Evolutionary conservation across 1,284 basidiomycete genomes (phyloP).

Genomic region (Sporisorium sorghi): DNA sequence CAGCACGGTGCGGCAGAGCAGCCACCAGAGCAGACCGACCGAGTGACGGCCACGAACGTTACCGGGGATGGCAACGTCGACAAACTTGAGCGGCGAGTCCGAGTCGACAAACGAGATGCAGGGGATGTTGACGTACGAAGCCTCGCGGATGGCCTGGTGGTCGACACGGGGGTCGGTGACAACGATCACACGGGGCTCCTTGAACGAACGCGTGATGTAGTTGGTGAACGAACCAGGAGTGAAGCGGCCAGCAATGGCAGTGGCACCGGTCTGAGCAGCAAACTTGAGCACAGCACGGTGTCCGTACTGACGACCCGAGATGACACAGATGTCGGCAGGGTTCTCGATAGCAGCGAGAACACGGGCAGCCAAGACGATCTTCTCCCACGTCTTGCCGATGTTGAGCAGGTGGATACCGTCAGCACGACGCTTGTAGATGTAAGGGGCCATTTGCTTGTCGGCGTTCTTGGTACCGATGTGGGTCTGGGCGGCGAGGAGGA

Average conservation of each 20-base stretch:
- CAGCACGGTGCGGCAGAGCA: slow-evolving; percentile 96
- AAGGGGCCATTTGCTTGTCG: slow-evolving; percentile 97
- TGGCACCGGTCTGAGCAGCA: slow-evolving; percentile 96
- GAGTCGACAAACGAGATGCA: slow-evolving; percentile 99
- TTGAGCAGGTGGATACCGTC: slow-evolving; percentile 99
- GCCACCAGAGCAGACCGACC: slow-evolving; percentile 98
- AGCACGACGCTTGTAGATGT: slow-evolving; percentile 95
- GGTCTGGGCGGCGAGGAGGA: slow-evolving; percentile 92
- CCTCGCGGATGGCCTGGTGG: slow-evolving; percentile 99
- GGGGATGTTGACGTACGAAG: slow-evolving; percentile 99
- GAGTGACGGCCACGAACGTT: slow-evolving; percentile 99
- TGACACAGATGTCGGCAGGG: slow-evolving; percentile 96
- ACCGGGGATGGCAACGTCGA: slow-evolving; percentile 97
- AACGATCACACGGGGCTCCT: slow-evolving; percentile 97
- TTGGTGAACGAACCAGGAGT: slow-evolving; percentile 97
- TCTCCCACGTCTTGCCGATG: slow-evolving; percentile 99
- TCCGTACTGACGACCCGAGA: slow-evolving; percentile 96
- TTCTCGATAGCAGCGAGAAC: slow-evolving; percentile 80
- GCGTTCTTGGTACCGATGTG: slow-evolving; percentile 92
- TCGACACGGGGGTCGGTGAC: slow-evolving; percentile 99
- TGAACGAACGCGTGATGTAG: slow-evolving; percentile 99
- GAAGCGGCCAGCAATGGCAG: slow-evolving; percentile 98
- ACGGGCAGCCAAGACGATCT: slow-evolving; percentile 74
- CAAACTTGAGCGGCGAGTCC: slow-evolving; percentile 94
- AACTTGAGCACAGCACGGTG: slow-evolving; percentile 99